phyloP scores from a whole-genome alignment of 257 asterid genomes.

The Haberlea rhodopensis region DNA sequence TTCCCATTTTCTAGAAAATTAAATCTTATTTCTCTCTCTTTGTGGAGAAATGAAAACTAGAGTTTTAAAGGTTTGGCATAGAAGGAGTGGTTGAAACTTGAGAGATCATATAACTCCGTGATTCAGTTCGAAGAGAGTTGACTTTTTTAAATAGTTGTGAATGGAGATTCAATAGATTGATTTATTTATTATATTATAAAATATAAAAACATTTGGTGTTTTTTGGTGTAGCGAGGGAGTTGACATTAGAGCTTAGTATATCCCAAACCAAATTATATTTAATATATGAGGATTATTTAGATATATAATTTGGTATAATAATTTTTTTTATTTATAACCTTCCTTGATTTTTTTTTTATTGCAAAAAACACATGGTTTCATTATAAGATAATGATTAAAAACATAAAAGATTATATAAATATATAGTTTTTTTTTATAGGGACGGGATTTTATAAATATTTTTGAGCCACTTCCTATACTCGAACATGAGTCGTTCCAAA shows the following conservation, averaged over 20 bases:
- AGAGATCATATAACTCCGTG: conserved; percentile 24
- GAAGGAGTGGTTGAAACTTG: conserved; percentile 9
- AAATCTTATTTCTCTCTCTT: not conserved
- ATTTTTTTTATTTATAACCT: too few species aligned
- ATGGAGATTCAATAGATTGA: conserved; percentile 23
- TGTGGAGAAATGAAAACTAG: not conserved
- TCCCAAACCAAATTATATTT: too few species aligned
- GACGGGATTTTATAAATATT: too few species aligned
- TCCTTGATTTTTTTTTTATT: too few species aligned
- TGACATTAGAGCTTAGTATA: conserved; percentile 38
- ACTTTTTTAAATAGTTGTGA: conserved; percentile 37
- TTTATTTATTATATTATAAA: conserved; percentile 12
- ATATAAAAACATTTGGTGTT: conserved; percentile 33
- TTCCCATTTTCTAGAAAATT: conserved; percentile 58
- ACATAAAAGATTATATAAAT: too few species aligned
- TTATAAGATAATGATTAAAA: too few species aligned
- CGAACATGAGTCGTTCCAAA: too few species aligned
- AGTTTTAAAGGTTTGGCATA: conserved; percentile 1
- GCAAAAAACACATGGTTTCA: too few species aligned
- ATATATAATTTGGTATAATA: too few species aligned
- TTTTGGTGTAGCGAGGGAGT: conserved; percentile 43
- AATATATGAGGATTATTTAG: too few species aligned
- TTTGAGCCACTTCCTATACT: too few species aligned
- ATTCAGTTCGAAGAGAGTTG: conserved; percentile 46
- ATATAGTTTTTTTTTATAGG: too few species aligned